phyloP scores from a whole-genome alignment of 2,329 filamentous ascomycete species.

The Clarireedia hainanense region DNA sequence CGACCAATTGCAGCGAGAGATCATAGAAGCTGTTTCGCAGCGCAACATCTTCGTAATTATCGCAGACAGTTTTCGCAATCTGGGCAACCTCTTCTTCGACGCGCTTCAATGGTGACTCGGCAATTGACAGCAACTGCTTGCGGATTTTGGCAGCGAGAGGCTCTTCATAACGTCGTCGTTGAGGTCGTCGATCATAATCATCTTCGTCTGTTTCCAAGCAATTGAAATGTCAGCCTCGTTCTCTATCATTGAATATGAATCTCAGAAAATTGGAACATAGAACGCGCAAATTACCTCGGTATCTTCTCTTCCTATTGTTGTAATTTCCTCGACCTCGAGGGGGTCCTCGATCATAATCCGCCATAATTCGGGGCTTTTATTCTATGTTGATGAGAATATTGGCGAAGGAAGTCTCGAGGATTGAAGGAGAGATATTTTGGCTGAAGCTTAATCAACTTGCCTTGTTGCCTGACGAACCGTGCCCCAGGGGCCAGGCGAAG shows the following conservation, averaged over 20 bases:
- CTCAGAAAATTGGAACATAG: background rate
- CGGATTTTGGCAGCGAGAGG: constrained; percentile 65
- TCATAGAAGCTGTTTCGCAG: constrained; percentile 65
- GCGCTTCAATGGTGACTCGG: constrained; percentile 70
- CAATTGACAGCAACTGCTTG: constrained; percentile 70
- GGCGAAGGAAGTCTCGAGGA: background rate
- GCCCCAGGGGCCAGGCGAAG: background rate
- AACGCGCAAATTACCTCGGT: constrained; percentile 52
- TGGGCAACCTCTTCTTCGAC: constrained; percentile 71
- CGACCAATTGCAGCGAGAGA: constrained; percentile 64
- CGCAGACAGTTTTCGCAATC: constrained; percentile 68
- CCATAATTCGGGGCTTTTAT: constrained; percentile 32
- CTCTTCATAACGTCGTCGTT: constrained; percentile 66
- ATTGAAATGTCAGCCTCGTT: constrained; percentile 21
- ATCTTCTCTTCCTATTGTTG: constrained; percentile 67
- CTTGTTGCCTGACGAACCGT: background rate
- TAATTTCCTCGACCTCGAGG: constrained; percentile 32
- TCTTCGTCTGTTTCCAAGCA: constrained; percentile 55
- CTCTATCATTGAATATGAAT: background rate
- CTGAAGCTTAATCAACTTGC: background rate
- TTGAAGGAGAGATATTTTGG: background rate
- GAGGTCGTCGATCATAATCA: constrained; percentile 64
- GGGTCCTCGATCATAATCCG: constrained; percentile 35
- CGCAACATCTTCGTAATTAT: constrained; percentile 80
- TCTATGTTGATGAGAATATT: background rate